Evolutionary conservation across 306 rosid species (phyloP).

Genomic region (Acacia acuminata): DNA sequence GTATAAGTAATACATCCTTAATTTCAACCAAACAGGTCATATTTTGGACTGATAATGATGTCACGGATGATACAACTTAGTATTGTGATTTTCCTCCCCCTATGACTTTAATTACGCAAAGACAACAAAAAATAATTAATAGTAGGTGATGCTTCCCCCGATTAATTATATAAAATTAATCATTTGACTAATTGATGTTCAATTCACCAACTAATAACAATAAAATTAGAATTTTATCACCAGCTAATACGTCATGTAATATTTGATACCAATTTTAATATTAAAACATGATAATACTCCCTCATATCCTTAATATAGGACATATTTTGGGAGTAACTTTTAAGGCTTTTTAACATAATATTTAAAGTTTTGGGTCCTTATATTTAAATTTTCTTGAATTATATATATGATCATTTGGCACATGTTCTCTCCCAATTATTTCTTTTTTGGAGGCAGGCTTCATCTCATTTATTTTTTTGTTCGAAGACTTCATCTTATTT

Average conservation of each 20-base stretch:
- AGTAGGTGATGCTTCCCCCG: background rate
- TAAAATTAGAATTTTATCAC: background rate
- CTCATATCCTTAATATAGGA: too few relatives aligned
- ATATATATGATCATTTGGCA: background rate
- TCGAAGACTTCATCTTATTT: background rate
- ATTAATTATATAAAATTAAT: slow-evolving; percentile 3
- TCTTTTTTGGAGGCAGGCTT: background rate
- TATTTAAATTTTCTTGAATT: background rate
- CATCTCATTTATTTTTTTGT: background rate
- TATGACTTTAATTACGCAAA: background rate
- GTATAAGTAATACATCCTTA: background rate
- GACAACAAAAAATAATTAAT: background rate
- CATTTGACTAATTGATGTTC: slow-evolving; percentile 5
- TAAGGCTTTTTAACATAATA: background rate
- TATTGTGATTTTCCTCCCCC: slow-evolving; percentile 8
- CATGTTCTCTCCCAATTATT: background rate
- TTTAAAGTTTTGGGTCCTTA: background rate
- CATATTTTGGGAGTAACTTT: background rate
- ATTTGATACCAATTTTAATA: background rate
- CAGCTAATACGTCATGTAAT: background rate
- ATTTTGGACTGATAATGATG: slow-evolving; percentile 22
- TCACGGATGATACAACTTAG: slow-evolving; percentile 31
- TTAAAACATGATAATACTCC: background rate
- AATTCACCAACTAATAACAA: slow-evolving; percentile 11
- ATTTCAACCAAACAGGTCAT: background rate